A percentile compares a stretch with the other conserved stretches of the same genome.
These are phyloP conservation scores for Pseudocercospora ulei DNA, from an alignment of 2,329 filamentous ascomycete species.

Conservation along the genomic window DNA sequence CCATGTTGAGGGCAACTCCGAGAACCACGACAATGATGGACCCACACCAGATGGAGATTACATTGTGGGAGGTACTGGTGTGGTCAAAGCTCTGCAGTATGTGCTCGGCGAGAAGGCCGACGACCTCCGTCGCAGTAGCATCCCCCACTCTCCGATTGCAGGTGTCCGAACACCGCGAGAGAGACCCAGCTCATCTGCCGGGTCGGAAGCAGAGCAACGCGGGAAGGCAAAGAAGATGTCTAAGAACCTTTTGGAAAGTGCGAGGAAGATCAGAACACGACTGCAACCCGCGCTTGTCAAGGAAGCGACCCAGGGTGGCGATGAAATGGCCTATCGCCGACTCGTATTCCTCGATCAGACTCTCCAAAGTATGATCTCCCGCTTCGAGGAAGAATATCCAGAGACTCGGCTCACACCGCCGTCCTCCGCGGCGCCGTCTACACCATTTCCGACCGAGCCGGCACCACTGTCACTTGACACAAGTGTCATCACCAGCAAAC, in stretches of 20 bases:
- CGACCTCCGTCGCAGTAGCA: slow-evolving; percentile 35
- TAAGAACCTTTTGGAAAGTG: slow-evolving; percentile 75
- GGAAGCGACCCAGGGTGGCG: slow-evolving; percentile 54
- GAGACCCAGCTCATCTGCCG: slow-evolving; percentile 26
- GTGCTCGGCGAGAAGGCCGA: slow-evolving; percentile 72
- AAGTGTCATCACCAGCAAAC: slow-evolving; percentile 23
- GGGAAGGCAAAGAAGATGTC: slow-evolving; percentile 84
- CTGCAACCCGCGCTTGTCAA: slow-evolving; percentile 74
- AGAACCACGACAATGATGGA: slow-evolving; percentile 52
- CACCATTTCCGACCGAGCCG: slow-evolving; percentile 20
- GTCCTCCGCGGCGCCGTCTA: slow-evolving; percentile 15
- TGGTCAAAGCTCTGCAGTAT: slow-evolving; percentile 86
- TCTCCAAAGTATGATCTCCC: slow-evolving; percentile 79
- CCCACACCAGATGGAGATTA: slow-evolving; percentile 83
- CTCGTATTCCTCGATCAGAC: slow-evolving; percentile 82
- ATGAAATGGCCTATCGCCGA: slow-evolving; percentile 68
- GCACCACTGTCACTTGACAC: slow-evolving; percentile 16
- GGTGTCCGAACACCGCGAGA: slow-evolving; percentile 41
- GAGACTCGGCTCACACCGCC: slow-evolving; percentile 56
- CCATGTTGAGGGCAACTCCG: slow-evolving; percentile 47
- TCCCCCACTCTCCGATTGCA: slow-evolving; percentile 32
- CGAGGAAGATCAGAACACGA: slow-evolving; percentile 74
- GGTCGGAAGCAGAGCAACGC: slow-evolving; percentile 29
- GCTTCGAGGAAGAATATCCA: slow-evolving; percentile 93
- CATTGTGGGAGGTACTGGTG: slow-evolving; percentile 87